phyloP scores from a whole-genome alignment of 768 basidiomycete species.

The Coprinopsis marcescibilis region DNA sequence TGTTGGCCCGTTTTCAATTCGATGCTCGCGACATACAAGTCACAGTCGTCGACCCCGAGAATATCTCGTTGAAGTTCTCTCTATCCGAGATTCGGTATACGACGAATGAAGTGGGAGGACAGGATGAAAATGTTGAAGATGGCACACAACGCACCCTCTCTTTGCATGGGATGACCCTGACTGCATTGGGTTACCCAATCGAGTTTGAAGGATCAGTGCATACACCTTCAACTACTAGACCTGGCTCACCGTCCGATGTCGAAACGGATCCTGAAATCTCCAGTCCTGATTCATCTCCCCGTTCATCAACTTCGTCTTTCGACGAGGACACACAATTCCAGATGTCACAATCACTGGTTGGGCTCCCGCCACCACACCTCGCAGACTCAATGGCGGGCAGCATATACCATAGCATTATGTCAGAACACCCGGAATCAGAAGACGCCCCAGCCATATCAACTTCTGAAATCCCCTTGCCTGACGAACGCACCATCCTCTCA shows the following conservation, averaged over 20 bases:
- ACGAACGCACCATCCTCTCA: conserved; percentile 49
- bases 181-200: conserved; percentile 21
- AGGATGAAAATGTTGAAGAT: conserved; percentile 7
- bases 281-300: conserved; percentile 31
- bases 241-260: conserved; percentile 16
- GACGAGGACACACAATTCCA: conserved; percentile 60
- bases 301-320: conserved; percentile 53
- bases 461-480: not conserved
- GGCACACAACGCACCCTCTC: conserved; percentile 44
- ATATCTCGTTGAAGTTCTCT: conserved; percentile 54
- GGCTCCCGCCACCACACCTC: conserved; percentile 48
- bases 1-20: conserved; percentile 76
- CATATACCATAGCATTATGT: conserved; percentile 65
- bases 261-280: conserved; percentile 21
- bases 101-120: conserved; percentile 29
- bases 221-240: conserved; percentile 8
- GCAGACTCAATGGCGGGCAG: conserved; percentile 50
- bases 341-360: conserved; percentile 74
- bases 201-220: too few species aligned
- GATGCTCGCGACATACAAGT: conserved; percentile 64
- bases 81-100: conserved; percentile 55
- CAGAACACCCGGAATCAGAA: conserved; percentile 1
- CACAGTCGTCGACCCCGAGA: conserved; percentile 60
- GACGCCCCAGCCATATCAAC: not conserved
- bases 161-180: conserved; percentile 52